Evolutionary conservation across 768 basidiomycete species (phyloP), one percentile per base, ranked within the genome.

Genomic region (Phaffia australis): DNA sequence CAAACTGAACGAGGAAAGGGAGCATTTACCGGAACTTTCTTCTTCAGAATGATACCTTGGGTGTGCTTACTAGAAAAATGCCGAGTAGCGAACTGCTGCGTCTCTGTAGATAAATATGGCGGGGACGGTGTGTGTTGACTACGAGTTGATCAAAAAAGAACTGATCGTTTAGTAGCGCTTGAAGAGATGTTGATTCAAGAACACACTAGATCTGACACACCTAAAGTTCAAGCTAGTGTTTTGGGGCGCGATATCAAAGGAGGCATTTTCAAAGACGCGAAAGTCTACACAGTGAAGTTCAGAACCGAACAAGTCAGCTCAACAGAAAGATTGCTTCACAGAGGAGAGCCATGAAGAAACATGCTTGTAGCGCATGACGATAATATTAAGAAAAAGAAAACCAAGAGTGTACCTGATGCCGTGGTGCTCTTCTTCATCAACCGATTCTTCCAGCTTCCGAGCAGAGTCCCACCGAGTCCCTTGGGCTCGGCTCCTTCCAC

Each of bases 61-160:
- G 84, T 87, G n/a, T 86, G 83, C 72, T 91, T 89, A 0, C 85
- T 90, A 21, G 90, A 88, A 74, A 97, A 93, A 75, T 42, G 35
- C 35, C 11, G 35, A 42, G 35, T 42, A 42, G 35, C 6, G 11
- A 42, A 42, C 35, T 42, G 4, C 11, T 42, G 35, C 4, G 35
- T 5, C 11, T 42, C 35, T 42, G 35, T 42, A 11, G 35, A 42
- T 42, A 42, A 11, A 42, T 42, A 5, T 42, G 35, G 35, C 35
- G 35, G 5, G 85, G 85, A 75, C 94, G 93, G 70, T 87, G 87
- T 71, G 87, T 84, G 51, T 94, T 94, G 29, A 57, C 23, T 30
- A n/a, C 8, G 29, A 30, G 6, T 8, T 30, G 15, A 32, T 21
- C 30, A 42, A n/a, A 21, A n/a, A 71, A 92, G 88, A 32, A 83